These are phyloP conservation scores for Cynanchum wilfordii DNA, from an alignment of 257 asterid species.

Conservation along the genomic window DNA sequence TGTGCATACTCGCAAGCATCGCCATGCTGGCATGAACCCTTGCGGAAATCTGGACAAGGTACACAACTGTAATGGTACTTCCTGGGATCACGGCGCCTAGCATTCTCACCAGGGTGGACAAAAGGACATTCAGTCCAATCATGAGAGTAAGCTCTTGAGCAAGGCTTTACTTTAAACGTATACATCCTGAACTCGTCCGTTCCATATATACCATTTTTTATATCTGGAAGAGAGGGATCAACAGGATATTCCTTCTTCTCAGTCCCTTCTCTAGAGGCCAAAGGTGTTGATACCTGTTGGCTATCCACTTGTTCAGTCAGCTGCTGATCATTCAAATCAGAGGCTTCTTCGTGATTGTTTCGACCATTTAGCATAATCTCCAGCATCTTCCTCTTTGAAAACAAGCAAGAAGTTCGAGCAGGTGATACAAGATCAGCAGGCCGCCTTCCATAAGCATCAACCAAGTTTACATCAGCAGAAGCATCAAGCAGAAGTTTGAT, in stretches of 20 bases:
- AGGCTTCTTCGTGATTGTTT: background rate
- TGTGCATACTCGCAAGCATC: slow-evolving; percentile 44
- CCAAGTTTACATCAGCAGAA: slow-evolving; percentile 31
- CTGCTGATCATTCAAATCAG: slow-evolving; percentile 14
- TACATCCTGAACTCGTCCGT: slow-evolving; percentile 45
- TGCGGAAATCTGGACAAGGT: slow-evolving; percentile 43
- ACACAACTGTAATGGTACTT: slow-evolving; percentile 38
- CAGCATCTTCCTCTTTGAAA: slow-evolving; percentile 25
- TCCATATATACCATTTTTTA: slow-evolving; percentile 36
- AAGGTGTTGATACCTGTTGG: slow-evolving; percentile 15
- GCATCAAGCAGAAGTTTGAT: slow-evolving; percentile 35
- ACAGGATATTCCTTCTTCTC: slow-evolving; percentile 40
- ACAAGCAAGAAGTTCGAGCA: slow-evolving; percentile 7
- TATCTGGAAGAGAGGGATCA: slow-evolving; percentile 48
- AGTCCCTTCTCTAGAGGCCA: slow-evolving; percentile 15
- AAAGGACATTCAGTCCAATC: slow-evolving; percentile 48
- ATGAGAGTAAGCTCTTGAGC: slow-evolving; percentile 43
- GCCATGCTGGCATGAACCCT: slow-evolving; percentile 33
- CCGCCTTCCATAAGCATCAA: slow-evolving; percentile 30
- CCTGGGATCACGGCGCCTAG: slow-evolving; percentile 45
- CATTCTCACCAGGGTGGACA: slow-evolving; percentile 44
- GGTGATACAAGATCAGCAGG: slow-evolving; percentile 29
- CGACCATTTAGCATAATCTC: slow-evolving; percentile 20
- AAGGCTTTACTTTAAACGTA: slow-evolving; percentile 38
- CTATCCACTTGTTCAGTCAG: slow-evolving; percentile 15